Percentiles rank a stretch among this genome's conserved stretches.
Conservation (phyloP, 345 rosid genomes). For the Diplotaxis tenuifolia region DNA sequence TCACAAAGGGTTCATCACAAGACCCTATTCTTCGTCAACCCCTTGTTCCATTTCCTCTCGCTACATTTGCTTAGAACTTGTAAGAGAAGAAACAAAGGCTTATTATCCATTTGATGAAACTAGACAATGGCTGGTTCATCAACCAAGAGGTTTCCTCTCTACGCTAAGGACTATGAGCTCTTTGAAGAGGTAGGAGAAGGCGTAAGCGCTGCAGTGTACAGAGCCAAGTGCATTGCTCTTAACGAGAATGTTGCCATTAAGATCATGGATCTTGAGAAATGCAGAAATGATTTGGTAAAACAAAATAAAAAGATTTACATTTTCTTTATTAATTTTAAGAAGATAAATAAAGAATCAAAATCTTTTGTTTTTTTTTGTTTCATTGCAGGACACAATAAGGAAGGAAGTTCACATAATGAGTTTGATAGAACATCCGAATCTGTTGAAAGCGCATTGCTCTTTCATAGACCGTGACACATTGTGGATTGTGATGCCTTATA, state of each 20-base stretch:
- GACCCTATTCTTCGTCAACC: not conserved
- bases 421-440: slow-evolving; percentile 69
- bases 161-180: slow-evolving; percentile 62
- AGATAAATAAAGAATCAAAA: not conserved
- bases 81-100: not conserved
- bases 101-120: not conserved
- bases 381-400: slow-evolving; percentile 68
- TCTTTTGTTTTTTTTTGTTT: not conserved
- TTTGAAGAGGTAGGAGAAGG: slow-evolving; percentile 90
- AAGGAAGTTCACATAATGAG: slow-evolving; percentile 81
- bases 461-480: slow-evolving; percentile 57
- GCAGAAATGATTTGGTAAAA: slow-evolving; percentile 71
- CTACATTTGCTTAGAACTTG: not conserved
- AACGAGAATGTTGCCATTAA: slow-evolving; percentile 79
- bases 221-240: slow-evolving; percentile 74
- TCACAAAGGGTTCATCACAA: not conserved
- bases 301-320: not conserved
- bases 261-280: slow-evolving; percentile 77
- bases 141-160: slow-evolving; percentile 59
- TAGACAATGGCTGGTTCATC: slow-evolving; percentile 25
- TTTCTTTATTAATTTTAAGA: not conserved
- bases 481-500: slow-evolving; percentile 96
- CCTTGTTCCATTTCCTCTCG: slow-evolving; percentile 10
- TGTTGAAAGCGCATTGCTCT: slow-evolving; percentile 69
- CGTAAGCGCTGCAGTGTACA: slow-evolving; percentile 73